Evolutionary conservation across 192 early-diverging fungal genomes (phyloP).

Genomic region (Coemansia guatemalensis): DNA sequence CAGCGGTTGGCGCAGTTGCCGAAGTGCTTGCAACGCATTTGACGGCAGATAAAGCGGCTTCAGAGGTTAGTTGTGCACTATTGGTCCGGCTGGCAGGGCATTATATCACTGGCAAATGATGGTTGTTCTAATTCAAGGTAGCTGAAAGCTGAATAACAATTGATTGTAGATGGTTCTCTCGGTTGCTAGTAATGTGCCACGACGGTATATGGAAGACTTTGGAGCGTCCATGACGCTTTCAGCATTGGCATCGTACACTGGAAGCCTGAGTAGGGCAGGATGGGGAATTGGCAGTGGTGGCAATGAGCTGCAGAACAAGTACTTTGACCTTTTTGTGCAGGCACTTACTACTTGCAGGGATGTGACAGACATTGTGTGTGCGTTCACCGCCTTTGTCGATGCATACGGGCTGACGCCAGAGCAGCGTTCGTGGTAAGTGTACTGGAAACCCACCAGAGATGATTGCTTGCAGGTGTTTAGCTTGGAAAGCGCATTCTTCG

Average conservation of each 20-base stretch:
- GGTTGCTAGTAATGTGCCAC: constrained; percentile 25
- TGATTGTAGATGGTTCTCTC: constrained; percentile 26
- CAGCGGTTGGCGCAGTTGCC: constrained; percentile 33
- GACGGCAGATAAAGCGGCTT: constrained; percentile 1
- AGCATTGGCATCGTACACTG: constrained; percentile 53
- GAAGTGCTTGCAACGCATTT: constrained; percentile 27
- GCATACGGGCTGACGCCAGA: constrained; percentile 25
- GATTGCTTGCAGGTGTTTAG: too few species aligned
- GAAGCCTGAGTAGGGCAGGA: constrained; percentile 45
- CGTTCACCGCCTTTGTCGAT: constrained; percentile 41
- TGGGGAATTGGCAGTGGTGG: constrained; percentile 20
- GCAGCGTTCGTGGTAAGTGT: constrained; percentile 30
- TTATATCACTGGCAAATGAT: background rate
- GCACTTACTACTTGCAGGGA: constrained; percentile 28
- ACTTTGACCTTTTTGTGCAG: constrained; percentile 33
- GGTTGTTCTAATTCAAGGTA: background rate
- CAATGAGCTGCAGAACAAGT: constrained; percentile 6
- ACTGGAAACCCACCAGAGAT: too few species aligned
- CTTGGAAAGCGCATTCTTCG: too few species aligned
- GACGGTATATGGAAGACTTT: constrained; percentile 57
- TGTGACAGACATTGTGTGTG: constrained; percentile 16
- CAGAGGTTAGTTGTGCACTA: constrained; percentile 22
- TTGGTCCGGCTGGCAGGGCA: background rate
- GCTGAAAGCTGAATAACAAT: background rate
- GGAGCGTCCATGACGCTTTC: constrained; percentile 56